Conservation (phyloP, 768 basidiomycete genomes). For the Mycena rosella region DNA sequence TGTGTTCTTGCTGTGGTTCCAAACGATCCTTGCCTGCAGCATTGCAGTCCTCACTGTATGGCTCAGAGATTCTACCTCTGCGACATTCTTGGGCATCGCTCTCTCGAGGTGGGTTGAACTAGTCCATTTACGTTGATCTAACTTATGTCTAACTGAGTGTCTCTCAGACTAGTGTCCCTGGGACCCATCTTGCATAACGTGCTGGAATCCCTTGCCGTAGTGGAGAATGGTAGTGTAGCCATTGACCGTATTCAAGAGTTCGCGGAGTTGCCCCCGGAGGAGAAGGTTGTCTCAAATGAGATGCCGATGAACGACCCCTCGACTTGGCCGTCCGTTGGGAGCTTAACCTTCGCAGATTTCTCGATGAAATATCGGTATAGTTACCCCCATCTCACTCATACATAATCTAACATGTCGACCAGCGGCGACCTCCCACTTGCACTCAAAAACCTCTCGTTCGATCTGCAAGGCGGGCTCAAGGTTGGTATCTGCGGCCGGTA, state of each 20-base stretch:
- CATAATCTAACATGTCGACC: conserved; percentile 10
- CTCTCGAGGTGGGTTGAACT: conserved; percentile 26
- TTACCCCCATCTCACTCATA: background rate
- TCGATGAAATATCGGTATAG: conserved; percentile 20
- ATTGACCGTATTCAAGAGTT: conserved; percentile 25
- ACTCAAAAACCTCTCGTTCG: conserved; percentile 23
- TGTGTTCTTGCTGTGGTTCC: conserved; percentile 29
- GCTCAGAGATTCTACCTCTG: conserved; percentile 26
- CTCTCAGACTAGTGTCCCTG: conserved; percentile 22
- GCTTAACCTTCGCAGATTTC: conserved; percentile 23
- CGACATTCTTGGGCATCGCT: conserved; percentile 23
- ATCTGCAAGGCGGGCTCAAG: conserved; percentile 17
- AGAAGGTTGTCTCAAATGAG: conserved; percentile 11
- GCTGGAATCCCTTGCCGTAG: conserved; percentile 11
- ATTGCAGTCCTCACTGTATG: conserved; percentile 25
- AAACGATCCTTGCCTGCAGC: conserved; percentile 20
- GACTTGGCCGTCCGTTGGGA: conserved; percentile 17
- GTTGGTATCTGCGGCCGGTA: conserved; percentile 30
- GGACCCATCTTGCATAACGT: too few species aligned
- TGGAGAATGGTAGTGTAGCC: conserved; percentile 22
- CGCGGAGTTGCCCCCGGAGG: conserved; percentile 25
- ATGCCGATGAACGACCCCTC: conserved; percentile 13
- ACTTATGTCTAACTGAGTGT: conserved; percentile 1
- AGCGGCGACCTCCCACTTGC: conserved; percentile 24
- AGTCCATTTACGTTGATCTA: background rate